phyloP scores from a whole-genome alignment of 192 early-diverging fungal species.

The Coemansia asiatica region DNA sequence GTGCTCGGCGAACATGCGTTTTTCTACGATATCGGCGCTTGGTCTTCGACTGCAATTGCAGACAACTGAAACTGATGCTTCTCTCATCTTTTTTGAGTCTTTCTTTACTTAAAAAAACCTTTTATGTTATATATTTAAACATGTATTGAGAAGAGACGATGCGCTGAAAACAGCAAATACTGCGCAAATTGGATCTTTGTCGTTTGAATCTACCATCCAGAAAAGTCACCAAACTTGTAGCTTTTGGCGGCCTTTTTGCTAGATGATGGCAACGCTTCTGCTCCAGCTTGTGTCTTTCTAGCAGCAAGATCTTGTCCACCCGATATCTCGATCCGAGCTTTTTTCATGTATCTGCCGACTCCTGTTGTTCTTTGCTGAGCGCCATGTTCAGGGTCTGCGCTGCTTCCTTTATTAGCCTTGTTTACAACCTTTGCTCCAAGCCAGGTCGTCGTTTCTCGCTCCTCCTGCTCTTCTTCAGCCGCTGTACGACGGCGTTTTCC shows the following conservation, averaged over 20 bases:
- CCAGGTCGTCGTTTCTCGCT: conserved; percentile 70
- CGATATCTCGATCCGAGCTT: conserved; percentile 13
- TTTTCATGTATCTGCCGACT: conserved; percentile 41
- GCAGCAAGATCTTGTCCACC: not conserved
- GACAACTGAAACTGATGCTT: conserved; percentile 5
- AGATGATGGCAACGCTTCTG: not conserved
- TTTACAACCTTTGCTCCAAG: conserved; percentile 61
- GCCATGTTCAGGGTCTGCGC: not conserved
- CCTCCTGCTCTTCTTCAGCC: conserved; percentile 55
- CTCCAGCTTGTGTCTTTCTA: not conserved
- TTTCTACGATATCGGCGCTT: conserved; percentile 36
- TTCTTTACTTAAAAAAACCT: not conserved
- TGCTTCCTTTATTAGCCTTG: not conserved
- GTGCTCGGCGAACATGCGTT: conserved; percentile 39
- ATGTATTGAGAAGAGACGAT: no score
- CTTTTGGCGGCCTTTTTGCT: conserved; percentile 10
- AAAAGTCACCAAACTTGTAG: conserved; percentile 47
- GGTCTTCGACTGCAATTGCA: conserved; percentile 32
- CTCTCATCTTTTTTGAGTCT: no score
- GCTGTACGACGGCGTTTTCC: conserved; percentile 44
- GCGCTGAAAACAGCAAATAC: not conserved
- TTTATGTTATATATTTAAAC: conserved; percentile 13
- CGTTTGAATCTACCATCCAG: conserved; percentile 24
- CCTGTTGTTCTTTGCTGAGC: not conserved
- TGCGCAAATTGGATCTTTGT: not conserved